Evolutionary conservation across 257 asterid genomes (phyloP).

Genomic region (Vinca minor): DNA sequence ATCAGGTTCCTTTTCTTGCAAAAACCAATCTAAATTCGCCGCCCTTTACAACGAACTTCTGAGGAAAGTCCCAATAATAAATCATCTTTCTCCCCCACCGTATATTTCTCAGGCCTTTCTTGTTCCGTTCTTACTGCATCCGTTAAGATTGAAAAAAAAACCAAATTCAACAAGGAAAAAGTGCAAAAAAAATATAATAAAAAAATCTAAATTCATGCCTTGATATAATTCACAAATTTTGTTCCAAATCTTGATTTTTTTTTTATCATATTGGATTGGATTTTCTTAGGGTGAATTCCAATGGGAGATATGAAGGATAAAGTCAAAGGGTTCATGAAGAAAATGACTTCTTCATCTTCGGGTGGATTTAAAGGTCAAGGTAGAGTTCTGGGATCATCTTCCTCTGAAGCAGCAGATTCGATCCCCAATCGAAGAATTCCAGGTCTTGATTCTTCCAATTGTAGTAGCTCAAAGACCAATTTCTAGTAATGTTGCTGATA

Average conservation of each 20-base stretch:
- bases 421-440: constrained; percentile 14
- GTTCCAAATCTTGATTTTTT: neutral
- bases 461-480: constrained; percentile 17
- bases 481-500: constrained; percentile 23
- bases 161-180: neutral
- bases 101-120: neutral
- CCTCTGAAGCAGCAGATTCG: constrained; percentile 22
- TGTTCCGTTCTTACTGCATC: neutral
- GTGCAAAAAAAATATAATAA: too few species aligned
- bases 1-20: neutral
- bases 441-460: too few species aligned
- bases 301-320: constrained; percentile 91
- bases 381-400: constrained; percentile 72
- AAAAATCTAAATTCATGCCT: neutral
- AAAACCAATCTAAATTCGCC: neutral
- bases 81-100: neutral
- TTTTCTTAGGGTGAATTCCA: constrained; percentile 12
- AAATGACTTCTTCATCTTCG: constrained; percentile 57
- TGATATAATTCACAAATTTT: neutral
- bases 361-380: constrained; percentile 90
- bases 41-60: neutral
- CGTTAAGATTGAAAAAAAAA: neutral
- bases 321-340: constrained; percentile 84
- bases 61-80: neutral
- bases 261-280: neutral